A percentile compares a stretch with the other conserved stretches of the same genome.
These are phyloP conservation scores for Gentiana straminea DNA, from an alignment of 257 asterid species.

Conservation along the genomic window DNA sequence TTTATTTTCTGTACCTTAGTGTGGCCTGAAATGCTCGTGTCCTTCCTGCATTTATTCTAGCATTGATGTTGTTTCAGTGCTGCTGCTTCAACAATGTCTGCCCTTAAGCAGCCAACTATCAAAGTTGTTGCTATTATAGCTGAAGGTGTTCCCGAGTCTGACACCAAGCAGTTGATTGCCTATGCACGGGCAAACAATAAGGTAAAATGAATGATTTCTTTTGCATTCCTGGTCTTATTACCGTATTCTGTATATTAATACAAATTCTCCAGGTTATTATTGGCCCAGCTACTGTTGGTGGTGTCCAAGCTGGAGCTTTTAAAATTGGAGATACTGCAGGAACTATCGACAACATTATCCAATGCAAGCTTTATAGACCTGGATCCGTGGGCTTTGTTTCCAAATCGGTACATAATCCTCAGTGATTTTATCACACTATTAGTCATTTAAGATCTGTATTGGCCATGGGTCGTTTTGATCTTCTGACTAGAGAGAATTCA, in stretches of 20 bases:
- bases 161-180: conserved; percentile 92
- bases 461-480: too few species aligned
- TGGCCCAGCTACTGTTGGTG: conserved; percentile 99
- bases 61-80: conserved; percentile 52
- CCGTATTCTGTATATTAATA: conserved; percentile 6
- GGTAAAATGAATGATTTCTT: conserved; percentile 28
- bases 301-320: conserved; percentile 99
- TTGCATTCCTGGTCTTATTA: neutral
- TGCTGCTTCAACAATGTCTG: conserved; percentile 94
- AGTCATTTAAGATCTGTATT: too few species aligned
- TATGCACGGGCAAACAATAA: conserved; percentile 95
- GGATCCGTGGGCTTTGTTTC: conserved; percentile 99
- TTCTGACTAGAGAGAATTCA: neutral
- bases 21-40: conserved; percentile 1
- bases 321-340: conserved; percentile 99
- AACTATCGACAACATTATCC: conserved; percentile 88
- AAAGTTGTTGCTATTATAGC: conserved; percentile 96
- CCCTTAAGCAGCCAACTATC: conserved; percentile 96
- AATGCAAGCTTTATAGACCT: conserved; percentile 94
- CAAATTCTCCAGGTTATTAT: conserved; percentile 57
- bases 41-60: conserved; percentile 1
- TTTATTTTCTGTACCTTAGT: conserved; percentile 21
- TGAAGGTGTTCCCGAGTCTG: conserved; percentile 98
- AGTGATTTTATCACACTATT: neutral
- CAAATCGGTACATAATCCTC: conserved; percentile 65